These are phyloP conservation scores for Pseudogymnoascus sp. DNA, from an alignment of 2,329 filamentous ascomycete genomes.

Conservation along the genomic window DNA sequence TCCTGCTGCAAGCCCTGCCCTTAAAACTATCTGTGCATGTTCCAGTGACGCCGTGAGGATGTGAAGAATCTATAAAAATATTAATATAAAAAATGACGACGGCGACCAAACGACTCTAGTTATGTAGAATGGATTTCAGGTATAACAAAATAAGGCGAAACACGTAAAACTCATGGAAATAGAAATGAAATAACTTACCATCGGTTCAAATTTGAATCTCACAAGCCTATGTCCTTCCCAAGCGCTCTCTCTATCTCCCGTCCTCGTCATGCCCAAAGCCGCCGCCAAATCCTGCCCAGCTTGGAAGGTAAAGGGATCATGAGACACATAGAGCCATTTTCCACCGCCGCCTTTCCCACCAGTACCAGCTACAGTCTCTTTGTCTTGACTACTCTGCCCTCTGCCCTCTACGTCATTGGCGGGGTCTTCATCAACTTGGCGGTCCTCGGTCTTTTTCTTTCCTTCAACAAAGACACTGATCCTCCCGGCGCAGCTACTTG, in stretches of 20 bases:
- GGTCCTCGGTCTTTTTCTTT: conserved; percentile 33
- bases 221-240: conserved; percentile 44
- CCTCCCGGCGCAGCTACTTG: conserved; percentile 84
- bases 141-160: neutral
- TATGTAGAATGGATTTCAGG: neutral
- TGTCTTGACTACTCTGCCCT: conserved; percentile 18
- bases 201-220: conserved; percentile 89
- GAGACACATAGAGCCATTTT: conserved; percentile 80
- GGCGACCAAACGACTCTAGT: neutral
- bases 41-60: conserved; percentile 68
- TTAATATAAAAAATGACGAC: conserved; percentile 3
- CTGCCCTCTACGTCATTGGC: conserved; percentile 14
- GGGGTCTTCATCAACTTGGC: neutral
- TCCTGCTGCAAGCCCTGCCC: conserved; percentile 70
- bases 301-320: conserved; percentile 54
- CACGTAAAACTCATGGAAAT: neutral
- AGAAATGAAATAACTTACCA: conserved; percentile 56
- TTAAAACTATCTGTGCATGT: conserved; percentile 68
- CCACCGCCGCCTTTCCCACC: conserved; percentile 84
- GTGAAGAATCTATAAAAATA: conserved; percentile 66
- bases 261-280: conserved; percentile 36
- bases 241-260: conserved; percentile 14
- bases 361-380: conserved; percentile 46
- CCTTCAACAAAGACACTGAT: conserved; percentile 87
- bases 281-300: conserved; percentile 23